A percentile compares a stretch with the other conserved stretches of the same genome.
phyloP scores from a whole-genome alignment of 2,329 filamentous ascomycete species.

The Sphaerulina populicola region DNA sequence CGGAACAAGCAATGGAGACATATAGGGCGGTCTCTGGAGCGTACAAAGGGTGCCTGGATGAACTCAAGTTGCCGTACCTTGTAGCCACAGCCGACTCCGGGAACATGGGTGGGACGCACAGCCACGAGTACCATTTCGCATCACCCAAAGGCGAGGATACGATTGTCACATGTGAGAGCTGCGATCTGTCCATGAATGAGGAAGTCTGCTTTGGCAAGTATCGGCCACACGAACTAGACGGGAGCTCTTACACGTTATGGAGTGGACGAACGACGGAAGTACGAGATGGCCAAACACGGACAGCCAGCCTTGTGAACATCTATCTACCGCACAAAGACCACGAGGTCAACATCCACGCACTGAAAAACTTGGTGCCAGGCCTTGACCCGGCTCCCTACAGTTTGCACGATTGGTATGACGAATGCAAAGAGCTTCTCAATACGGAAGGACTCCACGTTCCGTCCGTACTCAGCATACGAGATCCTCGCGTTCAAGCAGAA shows the following conservation, averaged over 20 bases:
- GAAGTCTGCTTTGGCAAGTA: slow-evolving; percentile 50
- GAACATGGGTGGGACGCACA: slow-evolving; percentile 88
- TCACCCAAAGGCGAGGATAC: slow-evolving; percentile 76
- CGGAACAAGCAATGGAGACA: slow-evolving; percentile 63
- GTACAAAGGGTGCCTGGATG: slow-evolving; percentile 70
- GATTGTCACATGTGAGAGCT: slow-evolving; percentile 65
- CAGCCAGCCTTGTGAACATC: slow-evolving; percentile 55
- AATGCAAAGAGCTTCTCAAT: slow-evolving; percentile 34
- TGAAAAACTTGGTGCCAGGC: slow-evolving; percentile 58
- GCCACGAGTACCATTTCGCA: slow-evolving; percentile 88
- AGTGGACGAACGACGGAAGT: slow-evolving; percentile 7
- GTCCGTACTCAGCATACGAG: slow-evolving; percentile 3
- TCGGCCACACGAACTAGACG: background rate
- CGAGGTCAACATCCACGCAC: slow-evolving; percentile 51
- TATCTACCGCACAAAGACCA: slow-evolving; percentile 36
- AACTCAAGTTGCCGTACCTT: slow-evolving; percentile 73
- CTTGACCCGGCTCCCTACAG: slow-evolving; percentile 49
- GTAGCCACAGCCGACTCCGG: slow-evolving; percentile 87
- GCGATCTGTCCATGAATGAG: slow-evolving; percentile 74
- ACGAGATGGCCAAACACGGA: slow-evolving; percentile 29
- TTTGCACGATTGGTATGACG: slow-evolving; percentile 5
- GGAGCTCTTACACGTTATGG: slow-evolving; percentile 13
- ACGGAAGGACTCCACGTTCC: background rate
- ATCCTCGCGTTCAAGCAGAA: slow-evolving; percentile 14
- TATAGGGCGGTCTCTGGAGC: slow-evolving; percentile 66